Percentiles rank a stretch among this genome's conserved stretches.
Conservation (phyloP, 1,139 yeast genomes). For the Saccharomyces hybrid region DNA sequence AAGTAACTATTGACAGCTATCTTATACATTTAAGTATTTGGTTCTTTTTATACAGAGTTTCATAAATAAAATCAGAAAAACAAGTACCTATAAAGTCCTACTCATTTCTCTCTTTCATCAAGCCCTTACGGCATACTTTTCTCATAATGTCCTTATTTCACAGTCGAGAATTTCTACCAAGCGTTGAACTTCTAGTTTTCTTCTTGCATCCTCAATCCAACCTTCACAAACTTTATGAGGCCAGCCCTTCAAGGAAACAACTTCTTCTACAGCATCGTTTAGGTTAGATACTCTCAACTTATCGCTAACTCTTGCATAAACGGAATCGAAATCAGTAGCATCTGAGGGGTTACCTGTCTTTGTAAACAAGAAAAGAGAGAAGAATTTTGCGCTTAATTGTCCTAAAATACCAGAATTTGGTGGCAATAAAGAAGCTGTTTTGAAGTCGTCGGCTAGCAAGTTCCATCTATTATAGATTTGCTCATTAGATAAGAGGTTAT, state of each 20-base stretch:
- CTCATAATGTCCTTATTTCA: slow-evolving; percentile 33
- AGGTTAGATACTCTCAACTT: slow-evolving; percentile 71
- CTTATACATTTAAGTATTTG: neutral
- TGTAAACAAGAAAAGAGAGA: slow-evolving; percentile 64
- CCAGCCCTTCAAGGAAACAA: slow-evolving; percentile 87
- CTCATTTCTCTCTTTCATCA: neutral
- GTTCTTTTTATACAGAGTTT: neutral
- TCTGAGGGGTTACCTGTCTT: slow-evolving; percentile 66
- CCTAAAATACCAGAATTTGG: slow-evolving; percentile 95
- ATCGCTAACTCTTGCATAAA: slow-evolving; percentile 77
- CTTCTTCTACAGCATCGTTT: slow-evolving; percentile 88
- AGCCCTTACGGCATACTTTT: neutral
- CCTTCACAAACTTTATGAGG: slow-evolving; percentile 82
- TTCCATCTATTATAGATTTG: slow-evolving; percentile 71
- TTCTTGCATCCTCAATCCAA: slow-evolving; percentile 86
- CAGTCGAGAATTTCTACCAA: slow-evolving; percentile 46
- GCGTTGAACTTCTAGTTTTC: slow-evolving; percentile 80
- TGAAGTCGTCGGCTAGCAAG: slow-evolving; percentile 73
- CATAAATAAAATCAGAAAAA: too few species aligned
- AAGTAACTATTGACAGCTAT: neutral
- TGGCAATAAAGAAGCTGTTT: slow-evolving; percentile 82
- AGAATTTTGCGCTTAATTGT: slow-evolving; percentile 70
- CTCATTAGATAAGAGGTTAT: slow-evolving; percentile 39
- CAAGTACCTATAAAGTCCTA: neutral
- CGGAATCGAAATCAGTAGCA: slow-evolving; percentile 82